These are phyloP conservation scores for Oryza brachyantha DNA, from an alignment of 176 grass and related monocot species.

Conservation along the genomic window DNA sequence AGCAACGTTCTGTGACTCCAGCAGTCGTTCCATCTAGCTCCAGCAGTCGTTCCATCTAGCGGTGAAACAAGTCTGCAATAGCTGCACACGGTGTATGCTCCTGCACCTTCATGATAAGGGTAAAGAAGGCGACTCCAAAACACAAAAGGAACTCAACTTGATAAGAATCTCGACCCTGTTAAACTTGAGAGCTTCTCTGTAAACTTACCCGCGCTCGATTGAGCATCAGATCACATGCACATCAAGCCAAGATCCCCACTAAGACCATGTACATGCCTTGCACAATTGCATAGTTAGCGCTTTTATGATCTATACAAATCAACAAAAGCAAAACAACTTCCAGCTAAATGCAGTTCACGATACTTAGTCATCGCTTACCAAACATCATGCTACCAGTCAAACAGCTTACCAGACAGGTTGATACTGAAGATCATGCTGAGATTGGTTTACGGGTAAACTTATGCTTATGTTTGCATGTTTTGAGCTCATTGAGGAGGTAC, in stretches of 20 bases:
- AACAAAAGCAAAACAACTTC: slow-evolving; percentile 13
- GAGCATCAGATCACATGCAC: slow-evolving; percentile 2
- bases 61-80: background rate
- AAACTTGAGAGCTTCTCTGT: background rate
- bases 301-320: background rate
- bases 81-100: slow-evolving; percentile 11
- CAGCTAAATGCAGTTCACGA: background rate
- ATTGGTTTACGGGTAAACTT: slow-evolving; percentile 3
- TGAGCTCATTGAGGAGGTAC: background rate
- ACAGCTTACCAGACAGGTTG: background rate
- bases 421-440: background rate
- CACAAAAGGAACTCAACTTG: background rate
- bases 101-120: slow-evolving; percentile 28
- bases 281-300: background rate
- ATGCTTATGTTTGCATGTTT: background rate
- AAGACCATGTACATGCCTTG: slow-evolving; percentile 10
- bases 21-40: background rate
- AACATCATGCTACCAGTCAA: too few species aligned
- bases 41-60: too few species aligned
- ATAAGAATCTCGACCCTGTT: slow-evolving; percentile 4
- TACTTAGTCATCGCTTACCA: too few species aligned
- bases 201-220: background rate
- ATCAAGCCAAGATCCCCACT: background rate
- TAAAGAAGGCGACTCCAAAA: slow-evolving; percentile 18
- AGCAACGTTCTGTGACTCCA: slow-evolving; percentile 20